These are phyloP conservation scores for Keithomyces neogunnii DNA, from an alignment of 2,329 filamentous ascomycete species.

Conservation along the genomic window DNA sequence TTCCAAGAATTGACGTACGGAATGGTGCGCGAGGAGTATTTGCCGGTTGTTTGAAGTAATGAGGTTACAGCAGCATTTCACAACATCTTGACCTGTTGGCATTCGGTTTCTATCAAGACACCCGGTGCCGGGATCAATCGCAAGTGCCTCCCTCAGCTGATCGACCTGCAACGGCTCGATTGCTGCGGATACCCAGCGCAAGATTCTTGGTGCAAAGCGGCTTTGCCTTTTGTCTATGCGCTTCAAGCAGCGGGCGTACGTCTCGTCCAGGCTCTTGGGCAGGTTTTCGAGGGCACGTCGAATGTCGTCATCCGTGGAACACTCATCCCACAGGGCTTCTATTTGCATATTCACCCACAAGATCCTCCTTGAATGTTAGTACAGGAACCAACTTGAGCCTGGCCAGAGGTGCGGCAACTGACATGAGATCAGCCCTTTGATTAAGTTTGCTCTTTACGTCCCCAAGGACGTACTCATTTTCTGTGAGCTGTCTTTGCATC, in stretches of 20 bases:
- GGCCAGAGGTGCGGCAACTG: neutral
- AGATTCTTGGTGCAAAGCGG: neutral
- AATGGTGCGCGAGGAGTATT: neutral
- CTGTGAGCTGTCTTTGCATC: neutral
- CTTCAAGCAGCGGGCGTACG: neutral
- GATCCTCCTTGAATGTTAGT: neutral
- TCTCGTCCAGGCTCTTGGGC: neutral
- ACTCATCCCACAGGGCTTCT: slow-evolving; percentile 1
- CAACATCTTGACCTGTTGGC: neutral
- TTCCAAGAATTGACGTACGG: neutral
- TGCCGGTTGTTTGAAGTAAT: neutral
- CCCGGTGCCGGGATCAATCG: neutral
- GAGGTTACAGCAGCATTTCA: slow-evolving; percentile 1
- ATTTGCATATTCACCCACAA: slow-evolving; percentile 4
- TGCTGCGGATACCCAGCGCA: neutral
- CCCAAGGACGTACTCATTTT: neutral
- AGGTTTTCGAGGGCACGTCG: neutral
- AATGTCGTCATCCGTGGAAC: neutral
- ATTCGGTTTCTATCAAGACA: neutral
- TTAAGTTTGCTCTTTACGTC: neutral
- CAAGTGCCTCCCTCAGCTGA: neutral
- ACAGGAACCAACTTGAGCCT: neutral
- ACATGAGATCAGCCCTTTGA: slow-evolving; percentile 2
- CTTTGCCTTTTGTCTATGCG: neutral
- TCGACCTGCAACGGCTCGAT: neutral